A percentile compares a stretch with the other conserved stretches of the same genome.
Evolutionary conservation across 1,284 basidiomycete genomes (phyloP).

Genomic region (Trichosporon ovoides): DNA sequence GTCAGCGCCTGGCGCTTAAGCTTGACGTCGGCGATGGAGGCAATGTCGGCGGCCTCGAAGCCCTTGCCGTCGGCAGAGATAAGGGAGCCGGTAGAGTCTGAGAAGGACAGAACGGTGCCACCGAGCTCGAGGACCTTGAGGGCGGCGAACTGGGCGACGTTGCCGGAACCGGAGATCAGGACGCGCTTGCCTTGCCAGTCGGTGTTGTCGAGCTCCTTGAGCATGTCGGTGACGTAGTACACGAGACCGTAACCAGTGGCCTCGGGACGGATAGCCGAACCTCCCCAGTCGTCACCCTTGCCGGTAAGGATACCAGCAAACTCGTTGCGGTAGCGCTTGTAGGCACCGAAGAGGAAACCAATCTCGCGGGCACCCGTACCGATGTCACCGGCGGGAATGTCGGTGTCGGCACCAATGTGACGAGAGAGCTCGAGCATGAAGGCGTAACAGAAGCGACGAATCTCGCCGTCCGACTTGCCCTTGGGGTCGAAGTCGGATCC

Average conservation of each 20-base stretch:
- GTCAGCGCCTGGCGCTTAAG: constrained; percentile 60
- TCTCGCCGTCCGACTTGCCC: constrained; percentile 71
- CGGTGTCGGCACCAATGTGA: constrained; percentile 68
- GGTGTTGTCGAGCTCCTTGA: constrained; percentile 49
- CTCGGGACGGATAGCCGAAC: constrained; percentile 66
- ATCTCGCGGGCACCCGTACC: constrained; percentile 65
- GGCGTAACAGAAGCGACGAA: constrained; percentile 62
- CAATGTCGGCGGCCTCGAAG: constrained; percentile 59
- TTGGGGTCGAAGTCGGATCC: constrained; percentile 73
- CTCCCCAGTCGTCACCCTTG: constrained; percentile 69
- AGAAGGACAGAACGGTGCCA: constrained; percentile 67
- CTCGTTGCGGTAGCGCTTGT: constrained; percentile 70
- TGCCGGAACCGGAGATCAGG: constrained; percentile 67
- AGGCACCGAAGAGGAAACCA: constrained; percentile 66
- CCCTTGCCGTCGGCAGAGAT: constrained; percentile 55
- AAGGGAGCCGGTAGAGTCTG: constrained; percentile 69
- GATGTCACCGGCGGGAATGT: constrained; percentile 76
- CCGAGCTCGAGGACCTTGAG: constrained; percentile 75
- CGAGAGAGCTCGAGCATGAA: constrained; percentile 70
- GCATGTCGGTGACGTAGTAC: constrained; percentile 64
- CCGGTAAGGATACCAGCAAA: constrained; percentile 72
- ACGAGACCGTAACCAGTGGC: constrained; percentile 69
- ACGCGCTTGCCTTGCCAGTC: constrained; percentile 58
- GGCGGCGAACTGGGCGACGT: constrained; percentile 72
- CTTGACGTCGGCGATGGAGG: constrained; percentile 60